Evolutionary conservation across 2,329 filamentous ascomycete species (phyloP).

Genomic region (Nigrospora osmanthi): DNA sequence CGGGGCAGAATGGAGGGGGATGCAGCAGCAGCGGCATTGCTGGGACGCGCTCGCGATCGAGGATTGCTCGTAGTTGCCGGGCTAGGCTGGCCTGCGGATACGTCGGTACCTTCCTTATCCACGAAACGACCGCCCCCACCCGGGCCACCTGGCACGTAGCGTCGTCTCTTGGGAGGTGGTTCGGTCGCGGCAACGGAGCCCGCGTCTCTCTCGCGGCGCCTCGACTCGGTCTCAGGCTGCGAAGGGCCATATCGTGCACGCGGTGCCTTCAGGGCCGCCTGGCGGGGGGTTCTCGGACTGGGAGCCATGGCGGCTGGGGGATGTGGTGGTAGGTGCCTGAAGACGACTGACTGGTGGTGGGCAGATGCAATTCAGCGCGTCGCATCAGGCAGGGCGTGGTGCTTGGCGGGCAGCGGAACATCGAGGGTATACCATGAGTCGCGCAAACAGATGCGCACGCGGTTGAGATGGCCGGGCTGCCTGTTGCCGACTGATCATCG

Average conservation of each 20-base stretch:
- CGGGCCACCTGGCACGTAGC: conserved; percentile 80
- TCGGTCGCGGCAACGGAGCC: conserved; percentile 37
- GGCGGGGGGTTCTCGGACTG: conserved; percentile 21
- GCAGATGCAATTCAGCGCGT: conserved; percentile 20
- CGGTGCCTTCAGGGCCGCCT: conserved; percentile 13
- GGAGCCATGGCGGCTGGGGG: conserved; percentile 16
- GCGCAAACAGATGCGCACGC: not conserved
- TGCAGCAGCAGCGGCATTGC: conserved; percentile 37
- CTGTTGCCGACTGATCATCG: not conserved
- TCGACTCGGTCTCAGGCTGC: conserved; percentile 7
- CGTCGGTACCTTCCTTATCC: conserved; percentile 60
- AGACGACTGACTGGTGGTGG: too few species aligned
- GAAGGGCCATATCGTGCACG: conserved; percentile 11
- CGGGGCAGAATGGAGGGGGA: conserved; percentile 41
- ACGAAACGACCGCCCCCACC: conserved; percentile 81
- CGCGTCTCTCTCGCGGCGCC: conserved; percentile 23
- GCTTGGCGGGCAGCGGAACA: conserved; percentile 18
- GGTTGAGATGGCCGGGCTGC: not conserved
- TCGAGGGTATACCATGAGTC: conserved; percentile 14
- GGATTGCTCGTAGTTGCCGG: conserved; percentile 35
- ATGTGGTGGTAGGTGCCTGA: not conserved
- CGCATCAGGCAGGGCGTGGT: conserved; percentile 21
- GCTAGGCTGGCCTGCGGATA: conserved; percentile 33
- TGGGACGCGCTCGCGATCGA: conserved; percentile 43
- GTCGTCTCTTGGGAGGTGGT: conserved; percentile 61